phyloP scores from a whole-genome alignment of 345 rosid species.

The Moricandia moricandioides region DNA sequence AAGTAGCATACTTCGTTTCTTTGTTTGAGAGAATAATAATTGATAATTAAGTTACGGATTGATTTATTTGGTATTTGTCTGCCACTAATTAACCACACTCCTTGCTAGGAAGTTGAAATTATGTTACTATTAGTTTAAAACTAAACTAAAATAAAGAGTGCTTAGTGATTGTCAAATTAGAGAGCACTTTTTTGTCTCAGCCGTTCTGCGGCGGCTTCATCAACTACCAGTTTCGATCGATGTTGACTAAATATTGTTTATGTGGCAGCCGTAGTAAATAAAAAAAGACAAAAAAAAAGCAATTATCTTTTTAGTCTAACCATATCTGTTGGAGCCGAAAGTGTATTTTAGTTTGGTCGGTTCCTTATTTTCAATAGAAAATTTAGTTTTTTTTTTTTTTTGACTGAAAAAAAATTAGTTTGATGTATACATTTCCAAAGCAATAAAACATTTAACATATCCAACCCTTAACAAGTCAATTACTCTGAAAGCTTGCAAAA shows the following conservation, averaged over 20 bases:
- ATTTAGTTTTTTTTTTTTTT: too few species aligned
- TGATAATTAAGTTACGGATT: neutral
- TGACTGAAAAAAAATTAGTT: neutral
- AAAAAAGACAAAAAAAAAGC: neutral
- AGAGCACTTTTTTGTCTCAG: neutral
- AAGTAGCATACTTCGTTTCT: too few species aligned
- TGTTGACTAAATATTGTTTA: neutral
- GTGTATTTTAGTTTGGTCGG: slow-evolving; percentile 29
- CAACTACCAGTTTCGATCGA: slow-evolving; percentile 2
- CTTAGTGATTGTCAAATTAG: neutral
- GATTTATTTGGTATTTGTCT: slow-evolving; percentile 16
- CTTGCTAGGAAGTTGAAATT: neutral
- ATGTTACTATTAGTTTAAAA: neutral
- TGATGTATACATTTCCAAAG: slow-evolving; percentile 9
- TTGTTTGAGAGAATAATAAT: too few species aligned
- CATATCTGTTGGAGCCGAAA: slow-evolving; percentile 28
- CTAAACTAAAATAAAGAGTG: neutral
- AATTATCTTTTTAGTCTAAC: slow-evolving; percentile 13
- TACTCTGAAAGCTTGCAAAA: neutral
- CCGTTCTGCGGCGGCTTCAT: neutral
- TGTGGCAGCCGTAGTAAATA: neutral
- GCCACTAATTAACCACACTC: slow-evolving; percentile 9
- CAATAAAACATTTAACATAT: neutral
- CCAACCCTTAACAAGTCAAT: too few species aligned
- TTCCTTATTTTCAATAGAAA: neutral